These are phyloP conservation scores for Elsinoe batatas DNA, from an alignment of 2,329 filamentous ascomycete genomes.

Conservation along the genomic window DNA sequence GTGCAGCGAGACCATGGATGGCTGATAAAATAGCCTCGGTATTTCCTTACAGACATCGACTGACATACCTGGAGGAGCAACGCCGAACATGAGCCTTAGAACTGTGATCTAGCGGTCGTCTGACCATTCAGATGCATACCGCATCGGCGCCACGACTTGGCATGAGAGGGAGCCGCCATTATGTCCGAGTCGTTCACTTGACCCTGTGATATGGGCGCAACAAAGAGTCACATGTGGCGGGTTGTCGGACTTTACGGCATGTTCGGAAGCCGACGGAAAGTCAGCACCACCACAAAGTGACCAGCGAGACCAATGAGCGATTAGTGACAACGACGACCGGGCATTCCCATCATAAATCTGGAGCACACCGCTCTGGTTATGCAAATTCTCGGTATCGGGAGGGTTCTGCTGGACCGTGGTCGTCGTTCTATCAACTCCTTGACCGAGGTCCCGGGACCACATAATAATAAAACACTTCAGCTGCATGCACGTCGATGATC, in stretches of 20 bases:
- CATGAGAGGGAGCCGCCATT: no score
- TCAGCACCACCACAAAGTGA: not conserved
- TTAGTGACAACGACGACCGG: not conserved
- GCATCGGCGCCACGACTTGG: no score
- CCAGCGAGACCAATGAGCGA: not conserved
- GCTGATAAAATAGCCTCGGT: not conserved
- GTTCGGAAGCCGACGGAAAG: not conserved
- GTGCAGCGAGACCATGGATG: conserved; percentile 25
- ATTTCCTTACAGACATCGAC: not conserved
- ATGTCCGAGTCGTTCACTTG: no score
- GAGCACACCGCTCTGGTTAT: not conserved
- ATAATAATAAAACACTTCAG: not conserved
- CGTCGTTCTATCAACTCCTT: not conserved
- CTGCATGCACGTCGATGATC: not conserved
- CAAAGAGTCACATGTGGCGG: not conserved
- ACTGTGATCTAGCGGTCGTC: no score
- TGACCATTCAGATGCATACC: no score
- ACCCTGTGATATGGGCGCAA: no score
- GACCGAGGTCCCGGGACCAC: not conserved
- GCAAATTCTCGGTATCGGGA: not conserved
- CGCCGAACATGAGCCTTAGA: no score
- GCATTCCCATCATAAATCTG: not conserved
- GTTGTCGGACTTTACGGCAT: not conserved
- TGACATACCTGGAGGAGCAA: not conserved
- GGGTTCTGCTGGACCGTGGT: not conserved